Base-by-base conservation (phyloP, 257 asterid genomes). In the Coffea eugenioides region DNA sequence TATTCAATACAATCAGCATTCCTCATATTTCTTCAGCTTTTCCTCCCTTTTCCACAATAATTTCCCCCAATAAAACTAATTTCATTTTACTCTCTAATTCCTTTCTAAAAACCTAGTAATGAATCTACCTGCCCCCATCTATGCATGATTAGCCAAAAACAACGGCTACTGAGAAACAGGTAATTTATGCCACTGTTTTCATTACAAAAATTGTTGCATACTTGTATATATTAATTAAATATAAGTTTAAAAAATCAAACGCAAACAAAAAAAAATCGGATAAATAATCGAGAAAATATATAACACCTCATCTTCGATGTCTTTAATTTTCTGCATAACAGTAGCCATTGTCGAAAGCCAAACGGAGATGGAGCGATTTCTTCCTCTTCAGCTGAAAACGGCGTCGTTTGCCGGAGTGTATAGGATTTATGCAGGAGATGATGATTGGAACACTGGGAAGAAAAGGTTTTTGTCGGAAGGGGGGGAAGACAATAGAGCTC, bases 311-410 rank as follows among this genome's bases (percentile, higher is more conserved):
- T 95, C 98, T 89, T 95, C 99, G 91, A 95, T 92, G 76, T 95
- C 99, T 86, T 93, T 95, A 88, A 95, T 95, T 87, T 95, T 95
- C 93, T 93, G 99, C 99, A 93, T 95, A 36, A 93, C 93, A 57
- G 98, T 95, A 88, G 95, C 93, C 99, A 92, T 95, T 76, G 80
- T 82, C 83, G 65, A 8, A 49, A 71, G 61, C 23, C 0, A 31
- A 54, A 11, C 34, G 4, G 25, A 23, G 2, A 12, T 9, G 46
- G 36, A 18, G 73, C 36, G 48, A 31, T 43, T 76, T 31, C 13
- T 12, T 57, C 54, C 36, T 72, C 78, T 13, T 57, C 78, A 23
- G n/a, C 25, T 39, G 41, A 25, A 36, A 25, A 36, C 71, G 59
- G 8, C 61, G 71, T 45, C 31, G n/a, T 20, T 36, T 12, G 7